Conservation (phyloP, 2,329 filamentous ascomycete species). For the Cryoendolithus antarcticus region DNA sequence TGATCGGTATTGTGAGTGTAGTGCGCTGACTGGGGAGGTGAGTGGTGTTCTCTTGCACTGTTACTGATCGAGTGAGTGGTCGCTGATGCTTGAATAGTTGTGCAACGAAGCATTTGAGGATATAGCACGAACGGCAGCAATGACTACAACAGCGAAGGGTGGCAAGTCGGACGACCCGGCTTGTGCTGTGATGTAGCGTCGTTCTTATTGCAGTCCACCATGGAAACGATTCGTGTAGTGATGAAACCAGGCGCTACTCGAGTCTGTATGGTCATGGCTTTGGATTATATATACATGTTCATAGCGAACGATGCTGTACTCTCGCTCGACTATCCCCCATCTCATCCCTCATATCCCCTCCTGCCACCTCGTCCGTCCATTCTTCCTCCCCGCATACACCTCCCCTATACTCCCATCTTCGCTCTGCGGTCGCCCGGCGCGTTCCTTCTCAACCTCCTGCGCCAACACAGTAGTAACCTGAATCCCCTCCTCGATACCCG, state of each 20-base stretch:
- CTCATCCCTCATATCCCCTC: too few species aligned
- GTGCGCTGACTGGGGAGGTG: constrained; percentile 41
- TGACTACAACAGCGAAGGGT: constrained; percentile 43
- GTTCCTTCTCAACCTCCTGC: constrained; percentile 8
- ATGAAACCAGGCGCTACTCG: too few species aligned
- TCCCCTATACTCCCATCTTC: constrained; percentile 7
- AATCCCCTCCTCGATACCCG: constrained; percentile 6
- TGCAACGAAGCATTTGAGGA: constrained; percentile 49
- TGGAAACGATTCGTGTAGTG: too few species aligned
- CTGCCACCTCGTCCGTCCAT: neutral
- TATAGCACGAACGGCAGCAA: constrained; percentile 45
- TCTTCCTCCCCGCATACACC: neutral
- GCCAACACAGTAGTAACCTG: constrained; percentile 11
- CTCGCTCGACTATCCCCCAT: too few species aligned
- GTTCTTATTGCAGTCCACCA: too few species aligned
- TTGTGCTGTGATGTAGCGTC: constrained; percentile 25
- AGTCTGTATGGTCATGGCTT: too few species aligned
- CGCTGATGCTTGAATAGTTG: constrained; percentile 29
- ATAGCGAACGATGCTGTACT: too few species aligned
- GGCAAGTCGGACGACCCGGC: constrained; percentile 31
- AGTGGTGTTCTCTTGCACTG: neutral
- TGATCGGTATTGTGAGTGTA: constrained; percentile 52
- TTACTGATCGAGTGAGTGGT: neutral
- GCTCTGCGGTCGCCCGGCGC: constrained; percentile 3
- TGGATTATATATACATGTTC: too few species aligned